Base-by-base conservation (phyloP, 1,139 yeast species). In the Zygotorulaspora mrakii region DNA sequence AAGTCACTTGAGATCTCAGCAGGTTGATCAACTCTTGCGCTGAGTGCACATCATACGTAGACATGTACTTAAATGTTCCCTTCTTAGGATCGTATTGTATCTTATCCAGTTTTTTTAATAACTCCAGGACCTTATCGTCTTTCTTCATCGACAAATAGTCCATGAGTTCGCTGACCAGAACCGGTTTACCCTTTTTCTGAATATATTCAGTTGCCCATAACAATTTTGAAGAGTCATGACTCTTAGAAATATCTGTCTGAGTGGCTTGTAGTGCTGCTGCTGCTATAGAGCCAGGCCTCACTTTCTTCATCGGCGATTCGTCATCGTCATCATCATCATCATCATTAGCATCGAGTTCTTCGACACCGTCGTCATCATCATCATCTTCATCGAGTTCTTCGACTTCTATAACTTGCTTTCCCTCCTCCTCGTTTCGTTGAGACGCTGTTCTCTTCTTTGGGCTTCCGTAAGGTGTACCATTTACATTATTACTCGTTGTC, bases 121-220 rank as follows among this genome's bases (percentile, higher is more conserved):
- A 69, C 25, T 86, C 85, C 24, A 86, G 64, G 47, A 89, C 66
- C 24, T 80, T 76, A 9, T 59, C 62, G 32, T 55, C 58, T 20
- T 71, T 69, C 59, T 55, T 78, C 52, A 46, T 54, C 45, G 50
- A 61, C 42, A 47, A 53, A 55, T 59, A 57, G 34, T 55, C 60
- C 51, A 50, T 50, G 27, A 59, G 41, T 41, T 58, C 64, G 18
- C 69, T 67, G 6, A 86, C 73, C 4, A 77, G 65, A 1, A 88
- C 79, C 0, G 96, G 87, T 20, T 72, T 66, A 49, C 83, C 94
- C 46, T 64, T 57, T 43, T 75, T 77, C 53, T 79, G 82, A 46
- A 91, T 80, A 59, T 79, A 85, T 58, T 89, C 97, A 12, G 91
- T 94, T 1, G 97, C 96, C 57, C 86, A 76, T 47, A 83, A 79